Conservation (phyloP, 352 stramenopile genomes). For the Globisporangium iwayamae region DNA sequence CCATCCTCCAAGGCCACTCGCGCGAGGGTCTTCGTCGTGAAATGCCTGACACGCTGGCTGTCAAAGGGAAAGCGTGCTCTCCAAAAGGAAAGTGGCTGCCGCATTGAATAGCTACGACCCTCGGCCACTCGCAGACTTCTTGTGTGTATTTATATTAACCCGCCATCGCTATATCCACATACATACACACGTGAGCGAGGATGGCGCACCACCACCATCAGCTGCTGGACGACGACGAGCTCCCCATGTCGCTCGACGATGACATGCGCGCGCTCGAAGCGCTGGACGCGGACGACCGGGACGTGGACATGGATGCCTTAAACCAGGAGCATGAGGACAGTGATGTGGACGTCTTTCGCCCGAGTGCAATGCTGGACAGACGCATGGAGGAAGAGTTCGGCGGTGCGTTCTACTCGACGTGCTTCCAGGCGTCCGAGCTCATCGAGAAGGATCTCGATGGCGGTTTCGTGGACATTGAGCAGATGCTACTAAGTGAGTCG, state of each 20-base stretch:
- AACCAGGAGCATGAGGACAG: slow-evolving; percentile 1
- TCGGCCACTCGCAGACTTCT: background rate
- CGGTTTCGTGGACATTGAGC: slow-evolving; percentile 56
- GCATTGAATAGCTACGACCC: background rate
- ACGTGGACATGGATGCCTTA: slow-evolving; percentile 11
- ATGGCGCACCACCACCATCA: slow-evolving; percentile 8
- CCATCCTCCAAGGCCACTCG: background rate
- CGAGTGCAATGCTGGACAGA: slow-evolving; percentile 55
- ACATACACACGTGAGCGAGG: background rate
- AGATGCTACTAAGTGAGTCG: slow-evolving; percentile 45
- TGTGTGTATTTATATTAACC: background rate
- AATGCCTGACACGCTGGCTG: background rate
- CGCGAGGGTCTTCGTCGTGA: background rate
- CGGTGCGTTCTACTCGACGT: slow-evolving; percentile 27
- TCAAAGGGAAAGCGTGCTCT: background rate
- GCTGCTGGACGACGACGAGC: slow-evolving; percentile 13
- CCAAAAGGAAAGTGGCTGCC: background rate
- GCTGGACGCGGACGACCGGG: slow-evolving; percentile 7
- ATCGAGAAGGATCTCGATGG: slow-evolving; percentile 24
- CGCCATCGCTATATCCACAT: background rate
- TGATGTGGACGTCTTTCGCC: slow-evolving; percentile 58
- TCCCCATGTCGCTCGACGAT: slow-evolving; percentile 16
- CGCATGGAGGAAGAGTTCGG: slow-evolving; percentile 50
- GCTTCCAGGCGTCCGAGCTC: slow-evolving; percentile 23
- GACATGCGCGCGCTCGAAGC: slow-evolving; percentile 17